Percentiles rank a stretch among this genome's conserved stretches.
Evolutionary conservation across 192 early-diverging fungal genomes (phyloP).

Genomic region (Backusella sp.): DNA sequence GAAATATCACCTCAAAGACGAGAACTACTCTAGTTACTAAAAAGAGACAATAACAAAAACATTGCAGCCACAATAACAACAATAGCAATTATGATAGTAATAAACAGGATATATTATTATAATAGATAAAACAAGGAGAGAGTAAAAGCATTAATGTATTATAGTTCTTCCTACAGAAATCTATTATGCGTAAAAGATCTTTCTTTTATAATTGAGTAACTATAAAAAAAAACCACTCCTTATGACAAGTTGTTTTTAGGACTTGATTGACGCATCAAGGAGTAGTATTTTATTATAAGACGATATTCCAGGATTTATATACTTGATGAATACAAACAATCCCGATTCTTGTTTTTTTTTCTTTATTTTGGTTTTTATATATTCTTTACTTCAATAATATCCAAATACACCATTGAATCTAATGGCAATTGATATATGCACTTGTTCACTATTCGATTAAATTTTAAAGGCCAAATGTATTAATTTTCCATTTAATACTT

Average conservation of each 20-base stretch:
- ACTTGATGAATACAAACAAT: background rate
- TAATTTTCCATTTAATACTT: background rate
- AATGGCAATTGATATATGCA: no score
- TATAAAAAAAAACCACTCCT: background rate
- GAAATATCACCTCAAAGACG: background rate
- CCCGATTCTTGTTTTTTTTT: background rate
- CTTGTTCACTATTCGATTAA: background rate
- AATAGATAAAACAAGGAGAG: background rate
- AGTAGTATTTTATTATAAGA: background rate
- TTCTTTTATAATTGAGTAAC: background rate
- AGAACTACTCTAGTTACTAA: background rate
- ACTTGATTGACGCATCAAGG: conserved; percentile 9
- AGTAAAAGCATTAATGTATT: background rate
- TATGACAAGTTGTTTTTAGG: conserved; percentile 4
- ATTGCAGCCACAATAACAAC: background rate
- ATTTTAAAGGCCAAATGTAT: background rate
- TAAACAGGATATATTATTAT: background rate
- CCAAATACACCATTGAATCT: no score
- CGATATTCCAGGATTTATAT: conserved; percentile 1
- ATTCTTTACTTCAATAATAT: background rate
- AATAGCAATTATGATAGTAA: background rate
- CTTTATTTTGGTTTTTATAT: background rate
- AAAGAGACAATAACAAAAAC: background rate
- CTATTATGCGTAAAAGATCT: background rate
- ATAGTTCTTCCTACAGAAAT: conserved; percentile 8